A percentile compares a stretch with the other conserved stretches of the same genome.
Evolutionary conservation across 305 asterid species (phyloP).

Genomic region (Fraxinus ornus): DNA sequence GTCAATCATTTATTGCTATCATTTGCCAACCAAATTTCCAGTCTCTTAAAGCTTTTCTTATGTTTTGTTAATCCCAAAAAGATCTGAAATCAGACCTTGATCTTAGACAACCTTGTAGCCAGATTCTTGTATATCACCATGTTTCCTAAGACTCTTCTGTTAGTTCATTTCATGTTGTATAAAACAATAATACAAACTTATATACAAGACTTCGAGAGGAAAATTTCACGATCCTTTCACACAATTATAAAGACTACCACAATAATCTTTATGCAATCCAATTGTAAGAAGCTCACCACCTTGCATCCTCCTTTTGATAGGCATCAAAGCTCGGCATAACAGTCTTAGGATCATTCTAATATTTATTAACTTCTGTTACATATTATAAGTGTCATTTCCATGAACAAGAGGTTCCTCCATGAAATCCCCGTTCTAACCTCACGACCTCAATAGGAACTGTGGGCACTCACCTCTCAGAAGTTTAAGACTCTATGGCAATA

Average conservation of each 20-base stretch:
- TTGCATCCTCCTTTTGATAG: conserved; percentile 1
- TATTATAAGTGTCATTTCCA: conserved; percentile 4
- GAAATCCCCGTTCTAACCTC: conserved; percentile 2
- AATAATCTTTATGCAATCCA: conserved; percentile 2
- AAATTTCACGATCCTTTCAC: not conserved
- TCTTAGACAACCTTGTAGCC: not conserved
- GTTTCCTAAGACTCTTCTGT: not conserved
- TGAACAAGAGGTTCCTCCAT: not conserved
- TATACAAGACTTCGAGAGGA: not conserved
- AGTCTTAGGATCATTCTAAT: not conserved
- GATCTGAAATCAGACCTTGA: not conserved
- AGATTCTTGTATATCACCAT: not conserved
- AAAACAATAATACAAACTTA: not conserved
- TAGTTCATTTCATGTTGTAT: conserved; percentile 1
- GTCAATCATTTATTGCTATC: conserved; percentile 1
- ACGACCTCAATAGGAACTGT: conserved; percentile 6
- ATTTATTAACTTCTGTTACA: not conserved
- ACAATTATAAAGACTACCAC: not conserved
- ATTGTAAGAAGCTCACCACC: conserved; percentile 1
- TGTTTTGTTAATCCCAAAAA: not conserved
- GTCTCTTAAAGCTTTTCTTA: not conserved
- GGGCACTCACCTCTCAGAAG: conserved; percentile 4
- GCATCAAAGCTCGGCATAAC: not conserved
- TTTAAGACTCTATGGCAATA: not conserved
- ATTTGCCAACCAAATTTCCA: not conserved